A percentile compares a stretch with the other conserved stretches of the same genome.
Conservation (phyloP, 257 asterid species). For the Plantago elongata region DNA sequence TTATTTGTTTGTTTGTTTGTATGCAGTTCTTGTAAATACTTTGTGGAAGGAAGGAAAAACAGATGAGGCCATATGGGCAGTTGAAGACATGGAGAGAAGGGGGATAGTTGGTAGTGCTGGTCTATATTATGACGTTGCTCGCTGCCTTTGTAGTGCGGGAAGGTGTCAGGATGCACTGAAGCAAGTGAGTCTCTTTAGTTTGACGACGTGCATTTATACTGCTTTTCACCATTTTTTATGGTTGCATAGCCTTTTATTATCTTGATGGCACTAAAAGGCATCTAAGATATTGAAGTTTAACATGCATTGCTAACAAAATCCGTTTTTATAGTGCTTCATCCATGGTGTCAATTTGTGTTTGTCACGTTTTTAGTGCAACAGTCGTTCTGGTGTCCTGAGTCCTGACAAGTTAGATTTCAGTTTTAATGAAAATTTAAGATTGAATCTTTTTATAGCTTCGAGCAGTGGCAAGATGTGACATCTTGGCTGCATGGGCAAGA, state of each 20-base stretch:
- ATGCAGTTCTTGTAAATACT: conserved; percentile 70
- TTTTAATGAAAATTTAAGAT: too few relatives aligned
- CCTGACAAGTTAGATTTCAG: too few relatives aligned
- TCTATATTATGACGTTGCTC: conserved; percentile 89
- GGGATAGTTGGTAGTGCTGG: conserved; percentile 90
- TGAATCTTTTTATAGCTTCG: too few relatives aligned
- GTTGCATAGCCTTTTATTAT: neutral
- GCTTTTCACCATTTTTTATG: neutral
- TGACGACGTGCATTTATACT: neutral
- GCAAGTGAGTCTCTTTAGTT: conserved; percentile 46
- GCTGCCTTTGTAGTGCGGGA: conserved; percentile 94
- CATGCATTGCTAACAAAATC: neutral
- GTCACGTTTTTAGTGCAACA: too few relatives aligned
- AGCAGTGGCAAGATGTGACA: too few relatives aligned
- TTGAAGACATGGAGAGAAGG: conserved; percentile 81
- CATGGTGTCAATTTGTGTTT: neutral
- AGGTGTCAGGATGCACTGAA: conserved; percentile 77
- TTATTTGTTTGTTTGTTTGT: conserved; percentile 23
- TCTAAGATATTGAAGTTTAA: conserved; percentile 8
- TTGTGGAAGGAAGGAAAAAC: conserved; percentile 81
- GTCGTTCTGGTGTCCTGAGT: too few relatives aligned
- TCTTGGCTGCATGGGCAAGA: too few relatives aligned
- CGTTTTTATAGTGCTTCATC: neutral
- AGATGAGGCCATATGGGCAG: conserved; percentile 69
- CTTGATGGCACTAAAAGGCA: neutral